Percentiles rank a stretch among this genome's conserved stretches.
phyloP scores from a whole-genome alignment of 2,329 filamentous ascomycete species.

The Chrysoporthe deuterocubensis region DNA sequence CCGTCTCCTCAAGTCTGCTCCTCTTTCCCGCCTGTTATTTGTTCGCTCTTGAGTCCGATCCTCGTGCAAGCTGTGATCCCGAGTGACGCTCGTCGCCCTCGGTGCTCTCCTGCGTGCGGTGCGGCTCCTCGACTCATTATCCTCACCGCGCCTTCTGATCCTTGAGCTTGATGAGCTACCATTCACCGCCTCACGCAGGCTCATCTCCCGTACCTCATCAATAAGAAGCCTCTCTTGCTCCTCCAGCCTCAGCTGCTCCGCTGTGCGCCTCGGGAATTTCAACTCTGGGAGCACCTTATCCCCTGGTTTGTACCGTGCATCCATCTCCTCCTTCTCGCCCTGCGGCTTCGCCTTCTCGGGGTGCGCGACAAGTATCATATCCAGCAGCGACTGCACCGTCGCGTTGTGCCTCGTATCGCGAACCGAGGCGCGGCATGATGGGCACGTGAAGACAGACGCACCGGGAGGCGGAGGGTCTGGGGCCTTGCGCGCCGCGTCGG shows the following conservation, averaged over 20 bases:
- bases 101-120: conserved; percentile 31
- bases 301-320: conserved; percentile 76
- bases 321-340: conserved; percentile 77
- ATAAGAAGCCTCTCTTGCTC: conserved; percentile 72
- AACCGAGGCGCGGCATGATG: conserved; percentile 85
- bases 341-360: conserved; percentile 72
- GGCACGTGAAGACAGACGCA: conserved; percentile 76
- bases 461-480: conserved; percentile 54
- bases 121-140: conserved; percentile 31
- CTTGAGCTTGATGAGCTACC: conserved; percentile 39
- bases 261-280: conserved; percentile 53
- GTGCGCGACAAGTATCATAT: conserved; percentile 83
- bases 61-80: conserved; percentile 42
- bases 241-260: conserved; percentile 58
- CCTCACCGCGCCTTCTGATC: conserved; percentile 31
- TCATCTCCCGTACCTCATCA: conserved; percentile 73
- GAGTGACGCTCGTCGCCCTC: conserved; percentile 34
- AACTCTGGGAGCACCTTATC: conserved; percentile 77
- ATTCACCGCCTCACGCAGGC: conserved; percentile 69
- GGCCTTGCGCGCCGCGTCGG: conserved; percentile 57
- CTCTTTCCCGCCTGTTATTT: conserved; percentile 36
- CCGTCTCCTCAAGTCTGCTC: conserved; percentile 38
- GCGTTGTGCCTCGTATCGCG: conserved; percentile 89
- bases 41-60: conserved; percentile 34
- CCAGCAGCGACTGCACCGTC: conserved; percentile 83